Evolutionary conservation across 2,329 filamentous ascomycete genomes (phyloP), one percentile per base, ranked within the genome.

Genomic region (Ceratocystis smalleyi): DNA sequence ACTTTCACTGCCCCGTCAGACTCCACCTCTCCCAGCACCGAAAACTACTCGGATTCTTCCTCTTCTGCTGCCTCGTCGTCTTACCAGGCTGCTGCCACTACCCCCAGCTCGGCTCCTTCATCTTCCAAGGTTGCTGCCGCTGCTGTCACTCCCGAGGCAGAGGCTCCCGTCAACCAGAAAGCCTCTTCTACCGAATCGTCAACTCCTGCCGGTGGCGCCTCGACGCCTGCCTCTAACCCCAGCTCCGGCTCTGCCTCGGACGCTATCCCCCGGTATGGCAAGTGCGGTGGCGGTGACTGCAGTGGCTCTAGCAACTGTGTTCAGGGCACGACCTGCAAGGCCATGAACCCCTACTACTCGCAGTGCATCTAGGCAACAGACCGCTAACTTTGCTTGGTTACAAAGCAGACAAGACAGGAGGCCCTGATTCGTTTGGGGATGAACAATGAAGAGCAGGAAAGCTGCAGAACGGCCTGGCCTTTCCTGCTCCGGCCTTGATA

Each of bases 1-100:
- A 80, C 78, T 63, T 76, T 71, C 61, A 32, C 40, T 22, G 12
- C n/a, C 7, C 30, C 30, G n/a, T 60, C 57, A 5, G 45, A 5
- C 45, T 43, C 57, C 40, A 8, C 22, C 22, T 49, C 43, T 10
- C 17, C 54, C 24, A 12, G 47, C 12, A 24, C 19, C 10, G 19
- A n/a, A n/a, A n/a, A 10, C 22, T 27, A 51, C 35, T 40, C 35
- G 10, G 35, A 10, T 15, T 40, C 35, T 10, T 60, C 59, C 17
- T 27, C 22, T 27, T 57, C 54, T 17, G 54, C 10, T 15, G 54
- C 51, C 8, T 43, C 55, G 7, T 59, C 55, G 15, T n/a, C 47
- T 51, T 19, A n/a, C 47, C 47, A 8, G n/a, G 47, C 47, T 24
- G 47, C 17, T 24, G 6, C 47, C n/a, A 57, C 54, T 8, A 8